Percentiles rank a stretch among this genome's conserved stretches.
Conservation (phyloP, 768 basidiomycete genomes). For the Rhodosporidiobolus sp. region DNA sequence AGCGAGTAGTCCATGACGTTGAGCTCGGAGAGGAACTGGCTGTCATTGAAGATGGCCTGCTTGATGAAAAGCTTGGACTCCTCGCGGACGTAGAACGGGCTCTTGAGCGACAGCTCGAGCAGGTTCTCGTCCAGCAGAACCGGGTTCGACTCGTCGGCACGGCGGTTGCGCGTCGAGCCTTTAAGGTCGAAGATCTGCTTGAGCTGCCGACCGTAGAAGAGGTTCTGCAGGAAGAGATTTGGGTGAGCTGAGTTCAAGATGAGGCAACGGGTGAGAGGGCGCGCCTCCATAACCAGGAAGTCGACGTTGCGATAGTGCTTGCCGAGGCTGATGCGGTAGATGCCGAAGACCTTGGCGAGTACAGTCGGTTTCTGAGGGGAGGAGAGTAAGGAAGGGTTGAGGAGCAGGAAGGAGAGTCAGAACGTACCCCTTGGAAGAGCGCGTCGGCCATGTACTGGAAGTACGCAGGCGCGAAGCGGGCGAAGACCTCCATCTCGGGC, state of each 20-base stretch:
- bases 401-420: background rate
- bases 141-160: constrained; percentile 78
- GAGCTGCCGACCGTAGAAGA: constrained; percentile 89
- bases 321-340: constrained; percentile 85
- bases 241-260: rapidly evolving
- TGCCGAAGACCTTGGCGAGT: constrained; percentile 93
- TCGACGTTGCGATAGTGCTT: constrained; percentile 84
- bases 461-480: constrained; percentile 93
- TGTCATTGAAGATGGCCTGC: constrained; percentile 89
- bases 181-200: constrained; percentile 95
- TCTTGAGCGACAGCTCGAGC: constrained; percentile 76
- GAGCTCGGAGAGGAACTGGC: constrained; percentile 89
- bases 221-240: constrained; percentile 54
- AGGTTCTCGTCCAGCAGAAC: constrained; percentile 96
- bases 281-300: constrained; percentile 82
- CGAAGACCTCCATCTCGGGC: constrained; percentile 88
- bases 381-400: background rate
- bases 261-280: background rate
- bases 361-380: constrained; percentile 75
- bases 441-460: constrained; percentile 98
- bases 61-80: constrained; percentile 89
- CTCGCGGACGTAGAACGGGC: constrained; percentile 92
- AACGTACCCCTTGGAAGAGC: constrained; percentile 63
- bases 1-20: constrained; percentile 81
- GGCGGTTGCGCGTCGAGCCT: constrained; percentile 89